Base-by-base conservation (phyloP, 176 grass and related monocot genomes). In the Musa itinerans region DNA sequence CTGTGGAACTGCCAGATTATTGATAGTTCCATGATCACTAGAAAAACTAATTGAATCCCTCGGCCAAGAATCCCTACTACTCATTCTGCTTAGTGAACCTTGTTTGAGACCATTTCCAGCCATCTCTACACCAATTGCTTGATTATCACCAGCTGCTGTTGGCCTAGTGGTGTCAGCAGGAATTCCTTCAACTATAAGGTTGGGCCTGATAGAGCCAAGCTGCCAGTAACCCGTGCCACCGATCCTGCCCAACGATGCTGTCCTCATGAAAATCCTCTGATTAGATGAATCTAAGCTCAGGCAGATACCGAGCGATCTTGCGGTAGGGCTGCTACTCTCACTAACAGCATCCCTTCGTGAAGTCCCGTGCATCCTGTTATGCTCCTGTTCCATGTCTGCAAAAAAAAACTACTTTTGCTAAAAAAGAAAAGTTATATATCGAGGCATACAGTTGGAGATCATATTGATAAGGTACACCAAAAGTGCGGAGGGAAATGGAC, bases 1-100 rank as follows among this genome's bases (percentile, higher is more conserved):
- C 14, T 73, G 69, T n/a, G 78, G 58, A 53, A 73, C 49, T 71
- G 43, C 48, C 14, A 73, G 10, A 10, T 34, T 12, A 53, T 62
- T 21, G n/a, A 78, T 53, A 69, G 53, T 86, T 20, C 76, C 87
- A 56, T 77, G 79, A 17, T 85, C 85, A 2, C 84, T 79, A 22
- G 90, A 86, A 48, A 99, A 85, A 59, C 88, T 87, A 61, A 78
- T 85, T 19, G 93, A 92, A 72, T 79, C 81, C 72, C 89, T 57
- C 8, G 1, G 34, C 57, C 22, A 65, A 34, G 69, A 79, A 26
- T 49, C 69, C 15, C 80, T 87, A 58, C 74, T 87, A 68, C 80
- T 89, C 86, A 79, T 82, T 75, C 84, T 84, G 64, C 76, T 80
- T 10, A 87, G 68, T 23, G 78, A 73, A 64, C 62, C 57, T 16